Base-by-base conservation (phyloP, 371 early-diverging fungal genomes). In the Lichtheimia hyalospora region DNA sequence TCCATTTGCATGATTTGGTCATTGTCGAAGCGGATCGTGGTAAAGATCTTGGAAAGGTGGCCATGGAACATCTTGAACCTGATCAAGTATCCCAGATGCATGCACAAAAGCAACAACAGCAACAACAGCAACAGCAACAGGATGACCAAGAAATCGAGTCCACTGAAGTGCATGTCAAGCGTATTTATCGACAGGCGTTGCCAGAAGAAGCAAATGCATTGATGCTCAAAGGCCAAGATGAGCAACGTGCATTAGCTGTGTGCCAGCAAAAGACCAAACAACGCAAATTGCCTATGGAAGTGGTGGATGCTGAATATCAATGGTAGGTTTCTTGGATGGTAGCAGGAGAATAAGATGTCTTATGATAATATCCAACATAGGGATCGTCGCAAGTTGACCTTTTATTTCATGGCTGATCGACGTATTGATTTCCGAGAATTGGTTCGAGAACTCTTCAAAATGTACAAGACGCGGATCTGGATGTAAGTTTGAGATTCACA, bases 401-500 rank as follows among this genome's bases (percentile, higher is more conserved):
- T 96, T 66, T 96, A 93, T 75, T 98, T 95, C 74, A 84, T 89
- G 6, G 92, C 96, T 15, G 93, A 94, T 52, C 88, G 91, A 51
- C 87, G 99, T 53, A 93, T 99, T 62, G 99, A 99, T 73, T 99
- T 99, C 74, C 86, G 99, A 52, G 99, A 99, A 68, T 83, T 99
- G 50, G 99, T 99, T 40, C 91, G 96, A 44, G 99, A 99, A 54
- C 82, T 99, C 52, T 99, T 99, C 83, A 97, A 96, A 71, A 90
- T 95, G 40, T 99, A 97, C 83, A 99, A 99, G 82, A 98, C 97
- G 4, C 92, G 99, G 57, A 99, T 99, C 61, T 99, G 99, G 99
- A 96, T 98, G 96, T 86, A 64, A 53, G 64, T 58, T 10, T 39
- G 14, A 20, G 16, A 8, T 28, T 24, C 25, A 18, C 57, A 34